Evolutionary conservation across 2,329 filamentous ascomycete genomes (phyloP).

Genomic region (Aspergillus texensis): DNA sequence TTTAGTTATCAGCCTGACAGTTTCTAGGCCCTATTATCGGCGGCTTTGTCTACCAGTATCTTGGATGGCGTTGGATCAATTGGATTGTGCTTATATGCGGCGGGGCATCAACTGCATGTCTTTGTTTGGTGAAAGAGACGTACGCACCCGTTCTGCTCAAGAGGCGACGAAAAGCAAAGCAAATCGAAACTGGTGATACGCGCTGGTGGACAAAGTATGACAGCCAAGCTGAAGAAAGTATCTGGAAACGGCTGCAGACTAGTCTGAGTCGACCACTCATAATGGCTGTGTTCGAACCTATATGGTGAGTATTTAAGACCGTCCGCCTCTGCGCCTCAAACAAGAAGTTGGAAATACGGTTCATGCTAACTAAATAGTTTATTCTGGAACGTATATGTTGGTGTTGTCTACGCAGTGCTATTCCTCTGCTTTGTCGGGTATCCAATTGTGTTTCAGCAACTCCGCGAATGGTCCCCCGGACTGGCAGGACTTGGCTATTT

Average conservation of each 20-base stretch:
- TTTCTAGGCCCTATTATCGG: constrained; percentile 23
- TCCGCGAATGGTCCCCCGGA: constrained; percentile 71
- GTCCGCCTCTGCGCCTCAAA: background rate
- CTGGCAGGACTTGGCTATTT: constrained; percentile 71
- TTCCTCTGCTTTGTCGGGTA: constrained; percentile 84
- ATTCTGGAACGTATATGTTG: constrained; percentile 64
- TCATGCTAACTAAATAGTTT: constrained; percentile 46
- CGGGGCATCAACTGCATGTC: constrained; percentile 60
- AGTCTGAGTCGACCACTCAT: constrained; percentile 72
- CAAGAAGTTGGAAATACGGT: background rate
- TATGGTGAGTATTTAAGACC: constrained; percentile 58
- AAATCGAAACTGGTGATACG: constrained; percentile 65
- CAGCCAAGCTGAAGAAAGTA: constrained; percentile 54
- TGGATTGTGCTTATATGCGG: constrained; percentile 74
- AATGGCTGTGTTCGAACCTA: constrained; percentile 67
- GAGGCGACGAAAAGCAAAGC: constrained; percentile 59
- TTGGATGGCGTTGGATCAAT: constrained; percentile 81
- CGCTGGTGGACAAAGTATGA: constrained; percentile 76
- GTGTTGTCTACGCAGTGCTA: constrained; percentile 76
- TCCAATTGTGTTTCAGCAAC: constrained; percentile 71
- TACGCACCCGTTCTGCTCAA: constrained; percentile 70
- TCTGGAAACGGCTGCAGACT: constrained; percentile 59
- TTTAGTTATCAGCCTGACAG: background rate
- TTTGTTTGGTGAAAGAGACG: constrained; percentile 66
- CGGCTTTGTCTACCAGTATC: constrained; percentile 49